Conservation (phyloP, 1,284 basidiomycete genomes). For the Moesziomyces sp. region DNA sequence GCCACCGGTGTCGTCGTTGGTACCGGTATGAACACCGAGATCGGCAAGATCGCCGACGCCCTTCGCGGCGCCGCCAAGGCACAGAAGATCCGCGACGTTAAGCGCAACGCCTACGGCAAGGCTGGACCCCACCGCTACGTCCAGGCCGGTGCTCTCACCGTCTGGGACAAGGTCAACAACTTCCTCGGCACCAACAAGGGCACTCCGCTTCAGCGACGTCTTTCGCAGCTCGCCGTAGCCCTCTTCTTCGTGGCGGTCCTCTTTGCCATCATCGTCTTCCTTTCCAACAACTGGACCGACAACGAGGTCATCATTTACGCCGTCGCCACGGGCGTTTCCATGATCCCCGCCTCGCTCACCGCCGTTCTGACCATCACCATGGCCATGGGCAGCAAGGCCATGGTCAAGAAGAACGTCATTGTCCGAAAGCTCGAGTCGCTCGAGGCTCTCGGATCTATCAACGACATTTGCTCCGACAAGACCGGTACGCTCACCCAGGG, state of each 20-base stretch:
- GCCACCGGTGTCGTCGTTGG: slow-evolving; percentile 74
- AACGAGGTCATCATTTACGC: slow-evolving; percentile 67
- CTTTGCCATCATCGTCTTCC: slow-evolving; percentile 68
- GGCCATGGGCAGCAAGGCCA: slow-evolving; percentile 72
- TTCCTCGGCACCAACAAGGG: slow-evolving; percentile 68
- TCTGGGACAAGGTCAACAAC: slow-evolving; percentile 65
- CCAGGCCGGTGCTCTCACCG: slow-evolving; percentile 67
- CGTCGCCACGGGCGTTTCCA: slow-evolving; percentile 72
- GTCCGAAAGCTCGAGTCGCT: slow-evolving; percentile 70
- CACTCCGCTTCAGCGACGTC: slow-evolving; percentile 67
- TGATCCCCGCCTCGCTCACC: slow-evolving; percentile 71
- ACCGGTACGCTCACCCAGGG: slow-evolving; percentile 67
- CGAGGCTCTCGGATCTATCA: slow-evolving; percentile 65
- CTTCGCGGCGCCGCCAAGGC: slow-evolving; percentile 59
- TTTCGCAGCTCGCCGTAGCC: slow-evolving; percentile 67
- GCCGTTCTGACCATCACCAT: slow-evolving; percentile 68
- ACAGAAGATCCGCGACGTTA: slow-evolving; percentile 66
- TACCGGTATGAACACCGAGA: slow-evolving; percentile 73
- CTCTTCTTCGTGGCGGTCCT: slow-evolving; percentile 65
- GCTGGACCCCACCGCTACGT: slow-evolving; percentile 67
- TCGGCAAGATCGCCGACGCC: slow-evolving; percentile 65
- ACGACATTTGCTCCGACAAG: slow-evolving; percentile 67
- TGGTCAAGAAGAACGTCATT: slow-evolving; percentile 73
- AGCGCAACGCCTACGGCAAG: slow-evolving; percentile 71
- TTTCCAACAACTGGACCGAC: slow-evolving; percentile 67